Evolutionary conservation across 2,329 filamentous ascomycete genomes (phyloP), one percentile per base, ranked within the genome.

Genomic region (Aaosphaeria pasadenensis): DNA sequence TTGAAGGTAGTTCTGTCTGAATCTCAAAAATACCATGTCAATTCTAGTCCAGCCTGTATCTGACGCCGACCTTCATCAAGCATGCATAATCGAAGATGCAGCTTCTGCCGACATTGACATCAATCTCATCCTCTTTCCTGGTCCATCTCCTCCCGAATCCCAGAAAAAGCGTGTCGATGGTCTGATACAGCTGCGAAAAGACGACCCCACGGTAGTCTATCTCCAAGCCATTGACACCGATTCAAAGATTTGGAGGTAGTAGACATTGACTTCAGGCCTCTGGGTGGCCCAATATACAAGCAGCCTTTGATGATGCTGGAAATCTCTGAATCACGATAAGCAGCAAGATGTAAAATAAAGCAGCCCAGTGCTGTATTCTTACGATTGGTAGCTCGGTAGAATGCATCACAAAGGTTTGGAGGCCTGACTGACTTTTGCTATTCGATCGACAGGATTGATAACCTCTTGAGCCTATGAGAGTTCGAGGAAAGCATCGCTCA

Each of bases 171-270:
- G 53, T 40, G 42, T 49, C 1, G 30, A 52, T 5, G 42, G 55
- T 7, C 43, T 59, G 11, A 46, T 53, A 32, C 24, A 51, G 5
- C 42, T 47, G 35, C 47, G 57, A 39, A 49, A 55, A 7, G 41
- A 54, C 3, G 55, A 63, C n/a, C 35, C 53, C 4, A 55, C 53
- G 5, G 43, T 38, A 0, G 38, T 42, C 5, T 61, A 57, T 30
- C 30, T 63, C 4, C 57, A 66, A 46, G 60, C 53, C 32, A 53
- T 62, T 24, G 17, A 59, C 67, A 38, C 52, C 56, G 40, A 56
- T 63, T 66, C 24, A 43, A 54, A 17, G 62, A 66, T 31, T 36
- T 59, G 4, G 58, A 59, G 5, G 42, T 48, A 3, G 44, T 62
- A 7, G 30, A 45, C 5, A 28, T 62, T 1, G 57, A 63, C 41